Evolutionary conservation across 345 rosid genomes (phyloP).

Genomic region (Dimocarpus longan): DNA sequence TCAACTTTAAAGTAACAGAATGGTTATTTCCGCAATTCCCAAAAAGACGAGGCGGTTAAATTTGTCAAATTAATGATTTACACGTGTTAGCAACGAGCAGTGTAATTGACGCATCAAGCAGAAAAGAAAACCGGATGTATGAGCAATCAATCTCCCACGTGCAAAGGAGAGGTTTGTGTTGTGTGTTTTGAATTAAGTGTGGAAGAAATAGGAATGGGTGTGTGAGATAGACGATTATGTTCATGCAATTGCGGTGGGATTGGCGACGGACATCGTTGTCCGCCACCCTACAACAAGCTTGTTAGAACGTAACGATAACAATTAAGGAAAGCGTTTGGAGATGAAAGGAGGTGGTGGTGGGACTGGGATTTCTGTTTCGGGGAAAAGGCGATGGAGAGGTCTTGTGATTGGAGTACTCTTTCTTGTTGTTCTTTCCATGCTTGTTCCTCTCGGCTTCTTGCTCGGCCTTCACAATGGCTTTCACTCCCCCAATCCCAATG

Average conservation of each 20-base stretch:
- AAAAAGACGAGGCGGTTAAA: no score
- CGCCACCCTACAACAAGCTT: neutral
- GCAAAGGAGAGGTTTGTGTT: neutral
- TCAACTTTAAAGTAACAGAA: no score
- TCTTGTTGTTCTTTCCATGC: slow-evolving; percentile 90
- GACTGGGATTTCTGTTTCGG: slow-evolving; percentile 28
- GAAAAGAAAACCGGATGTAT: neutral
- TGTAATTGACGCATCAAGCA: neutral
- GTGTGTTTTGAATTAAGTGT: neutral
- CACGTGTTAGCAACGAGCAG: neutral
- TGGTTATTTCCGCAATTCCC: no score
- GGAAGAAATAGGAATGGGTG: neutral
- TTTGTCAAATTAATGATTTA: neutral
- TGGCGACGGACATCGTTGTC: slow-evolving; percentile 8
- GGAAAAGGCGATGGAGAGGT: slow-evolving; percentile 78
- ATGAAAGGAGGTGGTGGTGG: slow-evolving; percentile 52
- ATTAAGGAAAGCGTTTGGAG: neutral
- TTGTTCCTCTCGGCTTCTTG: slow-evolving; percentile 88
- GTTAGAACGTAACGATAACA: neutral
- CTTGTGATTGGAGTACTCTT: slow-evolving; percentile 72
- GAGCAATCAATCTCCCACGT: slow-evolving; percentile 15
- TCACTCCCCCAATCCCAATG: slow-evolving; percentile 50
- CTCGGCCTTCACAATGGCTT: slow-evolving; percentile 86
- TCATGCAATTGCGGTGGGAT: neutral
- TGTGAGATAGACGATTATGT: slow-evolving; percentile 8